Conservation (phyloP, 768 basidiomycete species). For the Leccinum longicurvipes region DNA sequence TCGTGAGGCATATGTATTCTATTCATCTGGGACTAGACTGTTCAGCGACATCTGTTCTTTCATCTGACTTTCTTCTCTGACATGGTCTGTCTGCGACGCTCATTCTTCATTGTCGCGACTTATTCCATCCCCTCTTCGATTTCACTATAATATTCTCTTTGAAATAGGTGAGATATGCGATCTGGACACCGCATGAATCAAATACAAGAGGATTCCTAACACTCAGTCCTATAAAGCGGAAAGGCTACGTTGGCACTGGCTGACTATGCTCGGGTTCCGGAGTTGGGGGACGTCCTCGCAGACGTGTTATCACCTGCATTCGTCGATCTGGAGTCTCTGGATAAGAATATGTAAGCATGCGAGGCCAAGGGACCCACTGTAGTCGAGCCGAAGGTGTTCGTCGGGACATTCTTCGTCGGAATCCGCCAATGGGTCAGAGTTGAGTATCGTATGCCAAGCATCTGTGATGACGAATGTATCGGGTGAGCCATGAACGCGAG, state of each 20-base stretch:
- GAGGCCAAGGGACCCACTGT: conserved; percentile 40
- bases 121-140: conserved; percentile 15
- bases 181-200: neutral
- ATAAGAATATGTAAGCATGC: conserved; percentile 8
- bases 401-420: conserved; percentile 72
- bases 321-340: conserved; percentile 45
- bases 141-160: conserved; percentile 25
- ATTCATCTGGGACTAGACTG: conserved; percentile 34
- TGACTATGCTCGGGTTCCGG: conserved; percentile 40
- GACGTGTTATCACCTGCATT: conserved; percentile 54
- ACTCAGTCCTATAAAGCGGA: neutral
- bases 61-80: conserved; percentile 22
- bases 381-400: conserved; percentile 63
- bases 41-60: conserved; percentile 29
- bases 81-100: conserved; percentile 11
- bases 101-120: conserved; percentile 8
- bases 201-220: conserved; percentile 1
- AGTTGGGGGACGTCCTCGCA: conserved; percentile 57
- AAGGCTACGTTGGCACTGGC: conserved; percentile 6
- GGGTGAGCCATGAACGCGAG: conserved; percentile 3
- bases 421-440: conserved; percentile 68
- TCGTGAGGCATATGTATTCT: conserved; percentile 31
- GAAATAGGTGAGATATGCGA: conserved; percentile 6
- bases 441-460: conserved; percentile 66
- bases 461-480: conserved; percentile 39